Evolutionary conservation across 805 yeast genomes (phyloP).

Genomic region (Cyberlindnera misumaiensis): DNA sequence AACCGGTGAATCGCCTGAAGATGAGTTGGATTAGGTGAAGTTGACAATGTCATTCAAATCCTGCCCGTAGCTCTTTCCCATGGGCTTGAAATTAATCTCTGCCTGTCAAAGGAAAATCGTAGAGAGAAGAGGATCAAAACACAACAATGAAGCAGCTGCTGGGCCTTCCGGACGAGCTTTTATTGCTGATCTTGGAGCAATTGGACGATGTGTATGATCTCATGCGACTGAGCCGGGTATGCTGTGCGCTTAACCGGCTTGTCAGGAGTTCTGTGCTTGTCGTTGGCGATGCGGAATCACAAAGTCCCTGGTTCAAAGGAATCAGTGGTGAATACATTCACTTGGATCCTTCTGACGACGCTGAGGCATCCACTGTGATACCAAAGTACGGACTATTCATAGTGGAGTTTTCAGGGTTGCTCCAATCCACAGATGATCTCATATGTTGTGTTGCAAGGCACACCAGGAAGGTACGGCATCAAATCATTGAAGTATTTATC

Average conservation of each 20-base stretch:
- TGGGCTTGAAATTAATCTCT: no score
- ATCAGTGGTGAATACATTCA: slow-evolving; percentile 6
- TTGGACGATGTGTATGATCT: slow-evolving; percentile 16
- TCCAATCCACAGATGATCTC: no score
- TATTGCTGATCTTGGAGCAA: slow-evolving; percentile 8
- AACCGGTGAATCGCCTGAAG: no score
- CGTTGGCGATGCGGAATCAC: slow-evolving; percentile 12
- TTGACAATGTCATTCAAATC: no score
- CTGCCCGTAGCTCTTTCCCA: no score
- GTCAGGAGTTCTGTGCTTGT: slow-evolving; percentile 14
- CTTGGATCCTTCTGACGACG: slow-evolving; percentile 1
- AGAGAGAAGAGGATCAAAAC: no score
- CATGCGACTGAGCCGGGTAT: slow-evolving; percentile 9
- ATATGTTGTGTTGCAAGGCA: no score
- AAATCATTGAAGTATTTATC: slow-evolving; percentile 12
- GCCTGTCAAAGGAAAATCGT: no score
- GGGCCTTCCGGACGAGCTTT: slow-evolving; percentile 17
- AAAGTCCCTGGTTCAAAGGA: slow-evolving; percentile 8
- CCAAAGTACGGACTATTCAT: slow-evolving; percentile 9
- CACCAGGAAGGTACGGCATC: slow-evolving; percentile 1
- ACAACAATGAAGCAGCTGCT: neutral
- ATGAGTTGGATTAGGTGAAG: no score
- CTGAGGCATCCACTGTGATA: neutral
- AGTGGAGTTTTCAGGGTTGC: slow-evolving; percentile 9
- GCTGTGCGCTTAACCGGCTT: slow-evolving; percentile 12